These are phyloP conservation scores for Carpinus fangiana DNA, from an alignment of 306 rosid species.

Conservation along the genomic window DNA sequence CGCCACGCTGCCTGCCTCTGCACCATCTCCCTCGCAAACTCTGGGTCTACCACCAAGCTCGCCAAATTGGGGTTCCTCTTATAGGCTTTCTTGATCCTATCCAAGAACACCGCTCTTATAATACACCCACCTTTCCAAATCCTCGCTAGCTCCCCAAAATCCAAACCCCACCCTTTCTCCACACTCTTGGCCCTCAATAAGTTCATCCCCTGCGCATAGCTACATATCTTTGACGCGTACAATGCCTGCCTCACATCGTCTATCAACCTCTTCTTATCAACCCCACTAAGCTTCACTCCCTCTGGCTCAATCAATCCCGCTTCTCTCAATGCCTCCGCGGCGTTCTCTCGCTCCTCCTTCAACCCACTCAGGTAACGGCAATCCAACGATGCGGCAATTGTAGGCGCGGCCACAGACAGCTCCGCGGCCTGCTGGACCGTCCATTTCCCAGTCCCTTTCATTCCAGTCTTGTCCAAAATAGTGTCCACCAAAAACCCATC, in stretches of 20 bases:
- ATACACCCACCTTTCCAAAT: conserved; percentile 99
- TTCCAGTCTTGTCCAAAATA: conserved; percentile 88
- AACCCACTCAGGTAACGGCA: conserved; percentile 82
- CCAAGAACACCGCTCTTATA: conserved; percentile 88
- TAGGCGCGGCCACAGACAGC: conserved; percentile 83
- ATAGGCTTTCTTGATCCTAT: conserved; percentile 90
- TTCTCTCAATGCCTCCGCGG: conserved; percentile 59
- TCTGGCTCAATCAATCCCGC: conserved; percentile 72
- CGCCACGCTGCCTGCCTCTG: conserved; percentile 96
- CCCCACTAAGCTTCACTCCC: conserved; percentile 34
- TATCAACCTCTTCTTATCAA: conserved; percentile 75
- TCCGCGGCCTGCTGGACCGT: conserved; percentile 97
- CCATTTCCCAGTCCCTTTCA: conserved; percentile 98
- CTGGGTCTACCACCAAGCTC: conserved; percentile 80
- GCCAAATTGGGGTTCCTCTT: conserved; percentile 79
- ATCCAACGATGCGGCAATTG: conserved; percentile 88
- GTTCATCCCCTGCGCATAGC: conserved; percentile 97
- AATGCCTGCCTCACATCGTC: conserved; percentile 96
- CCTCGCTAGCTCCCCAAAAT: conserved; percentile 86
- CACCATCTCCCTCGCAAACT: conserved; percentile 93
- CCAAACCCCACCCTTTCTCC: conserved; percentile 85
- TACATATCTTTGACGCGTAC: conserved; percentile 92
- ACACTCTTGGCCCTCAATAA: conserved; percentile 83
- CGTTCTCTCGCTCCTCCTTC: conserved; percentile 90
- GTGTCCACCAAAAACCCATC: conserved; percentile 84